Evolutionary conservation across 108 stramenopile species (phyloP), one percentile per base, ranked within the genome.

Genomic region (Skeletonema grethae): DNA sequence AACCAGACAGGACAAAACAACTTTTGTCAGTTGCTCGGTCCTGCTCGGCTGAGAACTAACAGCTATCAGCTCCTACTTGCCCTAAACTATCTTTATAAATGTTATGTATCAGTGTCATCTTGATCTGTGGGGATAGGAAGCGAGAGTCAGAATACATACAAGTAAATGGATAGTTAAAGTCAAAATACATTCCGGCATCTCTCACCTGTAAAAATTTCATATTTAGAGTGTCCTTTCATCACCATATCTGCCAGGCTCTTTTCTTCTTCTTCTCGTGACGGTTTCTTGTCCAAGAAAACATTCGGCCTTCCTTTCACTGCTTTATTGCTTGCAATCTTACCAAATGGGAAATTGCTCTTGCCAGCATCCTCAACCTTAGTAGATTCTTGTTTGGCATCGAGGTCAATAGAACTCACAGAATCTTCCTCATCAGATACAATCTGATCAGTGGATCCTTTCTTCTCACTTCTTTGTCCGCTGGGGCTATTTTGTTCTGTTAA

Each of bases 241-340:
- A 80, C 79, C 79, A 80, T 80, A 65, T 80, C 73, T 38, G 79
- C 79, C 48, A 80, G 50, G 53, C 67, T 36, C 25, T 70, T 69
- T 48, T 80, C 79, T 55, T 73, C 79, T 50, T 69, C 45, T 43
- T 61, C 64, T 1, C 57, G 20, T 18, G 25, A 43, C 28, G 63
- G 43, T 50, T 58, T 65, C 50, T 45, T 58, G 16, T 13, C 34
- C 11, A 61, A 53, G 25, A 31, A 61, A 24, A 5, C 59, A 61
- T 61, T 35, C 0, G 60, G 13, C 11, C 60, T 32, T 61, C 60
- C 60, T 36, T 61, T 36, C 8, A 61, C 30, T 61, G 60, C 18
- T 15, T 18, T 20, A 36, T 61, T 18, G 7, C 60, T 61, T 61
- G 60, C 60, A 61, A 61, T 34, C 32, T 32, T 61, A 35, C 60